Percentiles rank a stretch among this genome's conserved stretches.
Conservation (phyloP, 2,329 filamentous ascomycete species). For the Calonectria ilicicola region DNA sequence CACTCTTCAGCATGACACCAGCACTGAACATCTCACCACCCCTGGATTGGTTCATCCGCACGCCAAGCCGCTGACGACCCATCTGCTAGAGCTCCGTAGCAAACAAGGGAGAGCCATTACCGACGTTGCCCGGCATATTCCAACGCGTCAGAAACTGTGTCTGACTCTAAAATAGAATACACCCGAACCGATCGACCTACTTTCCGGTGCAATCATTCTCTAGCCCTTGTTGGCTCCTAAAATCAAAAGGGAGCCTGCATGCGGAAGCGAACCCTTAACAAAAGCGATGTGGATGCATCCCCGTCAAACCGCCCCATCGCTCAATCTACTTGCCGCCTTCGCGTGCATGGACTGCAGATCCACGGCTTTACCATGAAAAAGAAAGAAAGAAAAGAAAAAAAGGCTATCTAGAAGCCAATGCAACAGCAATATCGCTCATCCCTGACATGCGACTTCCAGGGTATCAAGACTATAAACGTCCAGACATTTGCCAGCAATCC, state of each 20-base stretch:
- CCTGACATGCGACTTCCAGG: not conserved
- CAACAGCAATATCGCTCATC: not conserved
- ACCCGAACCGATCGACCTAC: not conserved
- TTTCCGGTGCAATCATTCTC: not conserved
- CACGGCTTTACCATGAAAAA: not conserved
- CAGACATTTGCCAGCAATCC: too few relatives aligned
- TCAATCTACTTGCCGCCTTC: constrained; percentile 6
- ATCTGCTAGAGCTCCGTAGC: not conserved
- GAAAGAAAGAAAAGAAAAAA: not conserved
- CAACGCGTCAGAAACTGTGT: not conserved
- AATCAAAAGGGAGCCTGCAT: not conserved
- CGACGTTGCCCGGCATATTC: not conserved
- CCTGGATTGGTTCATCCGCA: not conserved
- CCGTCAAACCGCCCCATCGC: not conserved
- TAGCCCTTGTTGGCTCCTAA: not conserved
- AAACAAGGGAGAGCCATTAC: constrained; percentile 2
- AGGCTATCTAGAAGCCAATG: not conserved
- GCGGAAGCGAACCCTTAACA: not conserved
- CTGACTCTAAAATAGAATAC: not conserved
- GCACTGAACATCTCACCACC: constrained; percentile 3
- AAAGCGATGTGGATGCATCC: not conserved
- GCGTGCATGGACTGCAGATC: constrained; percentile 28
- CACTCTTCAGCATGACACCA: not conserved
- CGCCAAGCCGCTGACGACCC: constrained; percentile 6
- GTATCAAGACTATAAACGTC: not conserved